A percentile compares a stretch with the other conserved stretches of the same genome.
Evolutionary conservation across 805 yeast species (phyloP).

Genomic region (Starmerella cellae): DNA sequence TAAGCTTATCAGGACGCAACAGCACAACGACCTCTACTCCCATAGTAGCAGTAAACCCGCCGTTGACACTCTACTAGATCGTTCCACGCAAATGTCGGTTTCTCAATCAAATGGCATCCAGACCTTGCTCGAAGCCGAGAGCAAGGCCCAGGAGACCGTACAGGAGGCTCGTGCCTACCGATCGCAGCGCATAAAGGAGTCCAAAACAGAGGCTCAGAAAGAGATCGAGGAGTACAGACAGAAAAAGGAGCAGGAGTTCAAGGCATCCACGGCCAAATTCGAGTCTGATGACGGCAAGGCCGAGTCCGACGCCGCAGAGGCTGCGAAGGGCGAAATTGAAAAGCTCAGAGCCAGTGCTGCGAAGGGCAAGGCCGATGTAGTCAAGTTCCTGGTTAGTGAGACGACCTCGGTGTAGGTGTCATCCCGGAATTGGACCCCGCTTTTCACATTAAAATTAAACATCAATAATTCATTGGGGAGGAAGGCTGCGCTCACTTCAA

Average conservation of each 20-base stretch:
- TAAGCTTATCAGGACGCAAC: background rate
- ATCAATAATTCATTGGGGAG: background rate
- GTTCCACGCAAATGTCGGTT: constrained; percentile 27
- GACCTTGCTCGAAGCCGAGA: constrained; percentile 72
- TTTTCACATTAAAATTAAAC: no score
- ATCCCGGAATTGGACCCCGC: no score
- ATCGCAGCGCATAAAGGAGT: constrained; percentile 78
- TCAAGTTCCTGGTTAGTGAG: constrained; percentile 53
- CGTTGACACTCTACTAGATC: no score
- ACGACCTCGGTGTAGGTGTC: constrained; percentile 9
- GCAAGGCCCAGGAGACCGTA: constrained; percentile 93
- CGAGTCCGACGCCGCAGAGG: constrained; percentile 63
- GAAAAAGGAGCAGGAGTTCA: constrained; percentile 71
- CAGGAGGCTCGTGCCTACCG: constrained; percentile 65
- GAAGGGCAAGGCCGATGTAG: constrained; percentile 42
- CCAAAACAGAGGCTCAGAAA: constrained; percentile 79
- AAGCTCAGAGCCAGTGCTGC: constrained; percentile 57
- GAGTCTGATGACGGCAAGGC: constrained; percentile 63
- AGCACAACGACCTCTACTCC: no score
- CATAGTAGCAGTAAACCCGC: no score
- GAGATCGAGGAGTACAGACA: constrained; percentile 80
- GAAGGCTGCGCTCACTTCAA: no score
- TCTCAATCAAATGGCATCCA: constrained; percentile 48
- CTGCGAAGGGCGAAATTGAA: constrained; percentile 57
- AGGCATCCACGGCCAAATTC: constrained; percentile 55